Conservation (phyloP, 2,329 filamentous ascomycete genomes). For the Dactylonectria macrodidyma region DNA sequence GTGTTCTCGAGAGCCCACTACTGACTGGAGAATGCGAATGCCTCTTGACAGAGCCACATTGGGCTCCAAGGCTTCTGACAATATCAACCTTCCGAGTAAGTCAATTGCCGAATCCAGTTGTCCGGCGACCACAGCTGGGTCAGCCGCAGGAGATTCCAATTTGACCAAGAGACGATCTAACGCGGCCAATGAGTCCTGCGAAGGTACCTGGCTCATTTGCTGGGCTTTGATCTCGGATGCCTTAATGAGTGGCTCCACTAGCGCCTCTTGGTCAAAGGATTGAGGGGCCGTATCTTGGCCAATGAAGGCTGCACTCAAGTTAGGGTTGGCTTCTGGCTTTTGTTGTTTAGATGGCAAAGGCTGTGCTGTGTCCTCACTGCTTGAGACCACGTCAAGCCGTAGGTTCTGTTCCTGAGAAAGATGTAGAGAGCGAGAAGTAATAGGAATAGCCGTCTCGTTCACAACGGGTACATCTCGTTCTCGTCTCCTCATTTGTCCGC, state of each 20-base stretch:
- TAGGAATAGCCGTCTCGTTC: not conserved
- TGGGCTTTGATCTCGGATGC: not conserved
- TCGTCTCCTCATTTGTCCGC: conserved; percentile 2
- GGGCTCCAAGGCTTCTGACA: conserved; percentile 30
- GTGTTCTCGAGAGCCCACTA: conserved; percentile 36
- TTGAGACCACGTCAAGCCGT: not conserved
- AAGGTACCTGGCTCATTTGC: conserved; percentile 1
- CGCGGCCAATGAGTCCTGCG: not conserved
- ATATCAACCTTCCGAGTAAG: conserved; percentile 38
- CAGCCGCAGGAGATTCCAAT: conserved; percentile 24
- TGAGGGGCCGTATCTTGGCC: not conserved
- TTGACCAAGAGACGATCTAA: conserved; percentile 34
- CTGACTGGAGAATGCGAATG: conserved; percentile 45
- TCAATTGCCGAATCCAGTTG: conserved; percentile 34
- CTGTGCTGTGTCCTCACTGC: not conserved
- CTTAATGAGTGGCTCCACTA: not conserved
- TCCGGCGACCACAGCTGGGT: not conserved
- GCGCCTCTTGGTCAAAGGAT: conserved; percentile 3
- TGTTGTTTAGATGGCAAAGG: not conserved
- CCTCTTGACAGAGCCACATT: conserved; percentile 35
- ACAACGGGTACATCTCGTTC: not conserved
- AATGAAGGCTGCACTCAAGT: conserved; percentile 8
- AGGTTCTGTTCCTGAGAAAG: not conserved
- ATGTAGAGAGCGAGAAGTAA: not conserved
- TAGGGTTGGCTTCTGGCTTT: not conserved